phyloP scores from a whole-genome alignment of 169 alveolate species.

The Hammondia hammondi region DNA sequence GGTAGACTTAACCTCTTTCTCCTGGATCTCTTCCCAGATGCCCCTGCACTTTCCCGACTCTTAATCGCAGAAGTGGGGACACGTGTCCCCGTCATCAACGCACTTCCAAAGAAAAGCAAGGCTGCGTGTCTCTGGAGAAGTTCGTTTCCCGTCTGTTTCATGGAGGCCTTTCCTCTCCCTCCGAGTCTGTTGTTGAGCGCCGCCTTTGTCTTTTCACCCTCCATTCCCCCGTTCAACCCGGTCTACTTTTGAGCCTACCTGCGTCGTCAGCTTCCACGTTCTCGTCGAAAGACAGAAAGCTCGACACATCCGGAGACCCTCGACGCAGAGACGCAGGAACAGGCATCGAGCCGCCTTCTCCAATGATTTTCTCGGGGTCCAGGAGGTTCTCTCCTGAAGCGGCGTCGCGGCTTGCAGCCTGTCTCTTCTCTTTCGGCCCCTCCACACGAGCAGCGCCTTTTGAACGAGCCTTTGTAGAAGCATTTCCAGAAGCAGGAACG shows the following conservation, averaged over 20 bases:
- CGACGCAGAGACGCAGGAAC: not conserved
- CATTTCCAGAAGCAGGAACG: not conserved
- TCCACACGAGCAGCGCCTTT: not conserved
- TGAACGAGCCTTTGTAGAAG: not conserved
- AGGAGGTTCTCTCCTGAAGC: not conserved
- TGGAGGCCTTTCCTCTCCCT: not conserved
- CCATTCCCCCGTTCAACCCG: not conserved
- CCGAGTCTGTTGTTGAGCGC: not conserved
- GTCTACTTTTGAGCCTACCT: too few relatives aligned
- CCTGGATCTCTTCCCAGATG: too few relatives aligned
- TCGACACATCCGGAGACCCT: not conserved
- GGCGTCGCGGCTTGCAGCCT: not conserved
- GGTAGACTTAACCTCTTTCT: too few relatives aligned
- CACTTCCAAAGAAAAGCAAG: too few relatives aligned
- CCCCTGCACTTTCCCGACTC: too few relatives aligned
- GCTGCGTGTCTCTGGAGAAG: too few relatives aligned
- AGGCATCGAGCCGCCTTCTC: not conserved
- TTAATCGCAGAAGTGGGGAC: too few relatives aligned
- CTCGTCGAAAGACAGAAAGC: not conserved
- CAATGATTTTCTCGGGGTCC: not conserved
- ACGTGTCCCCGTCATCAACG: too few relatives aligned
- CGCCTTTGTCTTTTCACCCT: not conserved
- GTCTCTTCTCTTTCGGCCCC: not conserved
- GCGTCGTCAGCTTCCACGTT: not conserved
- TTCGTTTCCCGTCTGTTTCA: too few relatives aligned